Conservation (phyloP, 805 yeast species). For the Schizosaccharomyces osmophilus region DNA sequence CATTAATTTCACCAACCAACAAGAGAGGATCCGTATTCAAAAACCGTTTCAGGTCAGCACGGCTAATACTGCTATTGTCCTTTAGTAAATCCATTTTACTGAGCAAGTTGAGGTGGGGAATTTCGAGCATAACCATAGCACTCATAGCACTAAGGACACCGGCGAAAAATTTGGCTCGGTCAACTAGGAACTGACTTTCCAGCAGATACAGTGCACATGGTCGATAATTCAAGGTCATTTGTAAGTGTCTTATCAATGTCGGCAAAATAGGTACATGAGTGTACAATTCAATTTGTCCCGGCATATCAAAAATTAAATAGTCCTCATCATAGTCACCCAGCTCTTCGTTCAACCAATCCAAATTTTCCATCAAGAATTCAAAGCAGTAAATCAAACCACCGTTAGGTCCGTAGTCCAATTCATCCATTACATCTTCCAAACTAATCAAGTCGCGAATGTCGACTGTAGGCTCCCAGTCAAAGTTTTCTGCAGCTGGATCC, state of each 20-base stretch:
- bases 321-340: conserved; percentile 91
- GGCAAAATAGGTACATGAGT: conserved; percentile 90
- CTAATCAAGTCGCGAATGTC: conserved; percentile 81
- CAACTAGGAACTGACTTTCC: conserved; percentile 86
- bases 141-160: conserved; percentile 95
- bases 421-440: conserved; percentile 85
- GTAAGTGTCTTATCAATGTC: conserved; percentile 62
- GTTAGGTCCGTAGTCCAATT: conserved; percentile 76
- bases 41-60: conserved; percentile 55
- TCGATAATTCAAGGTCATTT: conserved; percentile 53
- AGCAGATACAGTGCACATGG: conserved; percentile 78
- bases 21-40: conserved; percentile 79
- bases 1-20: conserved; percentile 27
- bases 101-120: conserved; percentile 80
- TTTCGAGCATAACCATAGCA: conserved; percentile 82
- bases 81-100: conserved; percentile 72
- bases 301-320: conserved; percentile 81
- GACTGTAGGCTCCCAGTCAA: conserved; percentile 70
- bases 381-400: conserved; percentile 87
- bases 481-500: conserved; percentile 93
- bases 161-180: conserved; percentile 72
- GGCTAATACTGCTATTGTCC: conserved; percentile 34
- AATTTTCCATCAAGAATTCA: conserved; percentile 59
- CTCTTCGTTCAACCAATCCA: conserved; percentile 95
- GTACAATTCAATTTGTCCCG: conserved; percentile 78